Evolutionary conservation across 768 basidiomycete genomes (phyloP).

Genomic region (Macrolepiota dolichaula): DNA sequence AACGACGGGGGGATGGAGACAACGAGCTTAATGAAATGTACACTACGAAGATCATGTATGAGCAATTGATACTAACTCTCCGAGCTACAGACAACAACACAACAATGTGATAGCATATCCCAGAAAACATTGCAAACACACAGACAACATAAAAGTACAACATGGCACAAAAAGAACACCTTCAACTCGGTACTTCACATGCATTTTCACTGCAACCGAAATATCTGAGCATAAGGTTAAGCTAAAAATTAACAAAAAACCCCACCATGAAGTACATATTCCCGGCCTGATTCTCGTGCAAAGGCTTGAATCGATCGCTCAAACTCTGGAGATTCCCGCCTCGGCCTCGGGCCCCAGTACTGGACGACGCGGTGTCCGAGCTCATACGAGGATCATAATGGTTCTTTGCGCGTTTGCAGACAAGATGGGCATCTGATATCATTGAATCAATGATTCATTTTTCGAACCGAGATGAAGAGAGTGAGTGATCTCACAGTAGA

Average conservation of each 20-base stretch:
- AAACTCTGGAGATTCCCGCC: constrained; percentile 42
- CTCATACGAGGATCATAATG: constrained; percentile 67
- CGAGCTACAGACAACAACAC: too few species aligned
- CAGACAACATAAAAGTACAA: neutral
- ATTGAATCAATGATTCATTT: neutral
- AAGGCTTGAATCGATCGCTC: constrained; percentile 50
- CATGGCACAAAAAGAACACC: neutral
- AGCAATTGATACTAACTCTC: too few species aligned
- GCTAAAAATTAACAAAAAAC: neutral
- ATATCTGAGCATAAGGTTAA: neutral
- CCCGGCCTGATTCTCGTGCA: constrained; percentile 46
- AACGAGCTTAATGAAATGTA: too few species aligned
- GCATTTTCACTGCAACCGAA: neutral
- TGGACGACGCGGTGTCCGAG: constrained; percentile 57
- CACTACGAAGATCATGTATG: too few species aligned
- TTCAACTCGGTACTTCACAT: neutral
- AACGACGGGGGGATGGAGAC: too few species aligned
- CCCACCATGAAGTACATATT: constrained; percentile 62
- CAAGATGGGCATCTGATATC: constrained; percentile 72
- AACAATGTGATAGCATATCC: too few species aligned
- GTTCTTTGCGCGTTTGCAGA: constrained; percentile 77
- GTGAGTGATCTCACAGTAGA: constrained; percentile 57
- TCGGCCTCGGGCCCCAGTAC: constrained; percentile 35
- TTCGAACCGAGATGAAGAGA: neutral
- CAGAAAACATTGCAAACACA: too few species aligned